A percentile compares a stretch with the other conserved stretches of the same genome.
These are phyloP conservation scores for Eucalyptus regnans DNA, from an alignment of 345 rosid species.

Conservation along the genomic window DNA sequence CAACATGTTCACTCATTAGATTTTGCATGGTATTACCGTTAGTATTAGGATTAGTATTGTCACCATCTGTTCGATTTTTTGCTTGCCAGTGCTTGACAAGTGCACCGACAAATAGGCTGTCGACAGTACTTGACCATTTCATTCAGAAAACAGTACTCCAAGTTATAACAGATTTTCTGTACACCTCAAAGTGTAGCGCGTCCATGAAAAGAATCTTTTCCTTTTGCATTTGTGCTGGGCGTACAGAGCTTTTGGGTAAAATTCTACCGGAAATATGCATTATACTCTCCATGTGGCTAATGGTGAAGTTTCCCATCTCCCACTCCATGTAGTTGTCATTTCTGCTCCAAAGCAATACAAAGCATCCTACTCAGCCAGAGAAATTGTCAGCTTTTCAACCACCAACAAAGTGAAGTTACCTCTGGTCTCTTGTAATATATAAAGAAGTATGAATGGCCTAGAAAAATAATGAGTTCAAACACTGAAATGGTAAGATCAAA, in stretches of 20 bases:
- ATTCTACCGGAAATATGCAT: neutral
- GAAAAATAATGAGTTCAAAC: neutral
- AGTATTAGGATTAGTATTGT: neutral
- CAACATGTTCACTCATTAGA: neutral
- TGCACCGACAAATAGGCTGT: neutral
- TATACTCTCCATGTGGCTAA: neutral
- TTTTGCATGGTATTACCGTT: neutral
- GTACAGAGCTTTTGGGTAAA: neutral
- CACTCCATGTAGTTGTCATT: neutral
- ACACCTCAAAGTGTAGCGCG: neutral
- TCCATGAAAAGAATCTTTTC: neutral
- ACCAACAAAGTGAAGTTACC: neutral
- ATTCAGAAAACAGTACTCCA: neutral
- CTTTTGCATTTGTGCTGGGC: neutral
- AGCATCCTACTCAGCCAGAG: neutral
- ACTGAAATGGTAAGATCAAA: neutral
- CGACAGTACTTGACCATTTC: neutral
- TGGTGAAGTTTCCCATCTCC: neutral
- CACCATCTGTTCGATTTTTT: neutral
- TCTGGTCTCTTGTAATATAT: neutral
- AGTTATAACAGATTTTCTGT: neutral
- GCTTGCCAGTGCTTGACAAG: neutral
- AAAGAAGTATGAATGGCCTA: neutral
- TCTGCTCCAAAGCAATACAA: neutral
- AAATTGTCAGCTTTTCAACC: neutral